phyloP scores from a whole-genome alignment of 2,329 filamentous ascomycete species.

The Phyllosticta citrichinensis region DNA sequence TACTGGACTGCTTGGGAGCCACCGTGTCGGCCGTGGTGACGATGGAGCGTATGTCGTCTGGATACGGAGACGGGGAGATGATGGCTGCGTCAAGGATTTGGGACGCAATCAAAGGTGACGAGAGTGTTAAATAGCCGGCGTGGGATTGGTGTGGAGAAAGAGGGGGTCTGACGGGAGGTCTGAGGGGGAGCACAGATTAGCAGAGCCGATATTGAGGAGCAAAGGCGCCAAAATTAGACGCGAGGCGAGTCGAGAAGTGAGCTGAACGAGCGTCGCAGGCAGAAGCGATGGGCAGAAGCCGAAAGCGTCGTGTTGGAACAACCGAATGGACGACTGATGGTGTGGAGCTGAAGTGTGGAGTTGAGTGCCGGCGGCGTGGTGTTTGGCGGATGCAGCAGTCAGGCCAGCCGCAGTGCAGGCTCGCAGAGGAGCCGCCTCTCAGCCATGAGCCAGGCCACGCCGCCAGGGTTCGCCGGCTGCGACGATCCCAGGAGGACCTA shows the following conservation, averaged over 20 bases:
- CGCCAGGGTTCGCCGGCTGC: conserved; percentile 7
- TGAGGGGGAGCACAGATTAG: conserved; percentile 20
- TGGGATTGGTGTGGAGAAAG: conserved; percentile 41
- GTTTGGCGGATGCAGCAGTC: neutral
- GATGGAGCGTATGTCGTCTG: conserved; percentile 20
- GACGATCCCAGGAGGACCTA: conserved; percentile 7
- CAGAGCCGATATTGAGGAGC: conserved; percentile 9
- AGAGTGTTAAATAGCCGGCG: conserved; percentile 38
- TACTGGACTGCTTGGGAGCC: conserved; percentile 23
- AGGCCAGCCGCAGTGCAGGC: neutral
- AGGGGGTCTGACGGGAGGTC: conserved; percentile 25
- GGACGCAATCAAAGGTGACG: conserved; percentile 36
- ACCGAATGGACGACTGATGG: neutral
- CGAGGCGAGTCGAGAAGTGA: neutral
- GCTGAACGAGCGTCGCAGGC: neutral
- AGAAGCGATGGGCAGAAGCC: neutral
- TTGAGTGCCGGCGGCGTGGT: conserved; percentile 5
- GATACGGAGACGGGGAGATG: conserved; percentile 16
- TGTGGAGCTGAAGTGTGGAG: conserved; percentile 8
- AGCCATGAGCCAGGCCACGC: neutral
- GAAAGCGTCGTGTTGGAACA: neutral
- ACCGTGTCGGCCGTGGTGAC: conserved; percentile 20
- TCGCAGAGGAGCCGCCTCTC: conserved; percentile 1
- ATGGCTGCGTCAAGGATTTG: conserved; percentile 32
- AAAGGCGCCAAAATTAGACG: neutral